phyloP scores from a whole-genome alignment of 73 alveolate species.

The Uronychia setigera region DNA sequence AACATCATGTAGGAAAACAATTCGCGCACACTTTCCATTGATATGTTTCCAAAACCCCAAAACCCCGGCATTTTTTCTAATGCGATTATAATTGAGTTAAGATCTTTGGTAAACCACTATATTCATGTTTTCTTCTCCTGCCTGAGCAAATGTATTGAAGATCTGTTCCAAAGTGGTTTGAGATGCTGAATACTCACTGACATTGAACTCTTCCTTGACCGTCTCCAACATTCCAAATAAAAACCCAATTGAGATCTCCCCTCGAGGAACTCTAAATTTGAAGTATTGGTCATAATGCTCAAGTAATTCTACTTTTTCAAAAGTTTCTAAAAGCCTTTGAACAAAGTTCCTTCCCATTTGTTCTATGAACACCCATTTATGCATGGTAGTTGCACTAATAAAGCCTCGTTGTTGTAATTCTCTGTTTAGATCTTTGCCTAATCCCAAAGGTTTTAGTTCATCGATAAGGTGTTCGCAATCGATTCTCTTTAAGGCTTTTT shows the following conservation, averaged over 20 bases:
- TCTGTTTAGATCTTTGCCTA: not conserved
- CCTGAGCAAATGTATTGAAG: conserved; percentile 78
- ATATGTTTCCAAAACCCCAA: conserved; percentile 23
- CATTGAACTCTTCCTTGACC: conserved; percentile 43
- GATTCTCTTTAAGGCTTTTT: not conserved
- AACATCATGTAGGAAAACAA: conserved; percentile 57
- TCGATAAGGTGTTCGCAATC: not conserved
- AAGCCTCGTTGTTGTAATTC: not conserved
- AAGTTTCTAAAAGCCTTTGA: not conserved
- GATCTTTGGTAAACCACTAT: too few relatives aligned
- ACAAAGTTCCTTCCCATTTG: not conserved
- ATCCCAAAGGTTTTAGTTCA: not conserved
- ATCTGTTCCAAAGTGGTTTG: conserved; percentile 78
- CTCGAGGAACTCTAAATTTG: conserved; percentile 41
- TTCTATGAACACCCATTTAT: not conserved
- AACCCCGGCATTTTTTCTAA: too few relatives aligned
- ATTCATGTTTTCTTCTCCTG: conserved; percentile 63
- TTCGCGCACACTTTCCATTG: conserved; percentile 28
- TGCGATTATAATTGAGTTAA: too few relatives aligned
- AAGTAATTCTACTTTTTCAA: conserved; percentile 20
- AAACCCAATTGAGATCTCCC: conserved; percentile 75
- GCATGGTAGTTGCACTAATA: not conserved
- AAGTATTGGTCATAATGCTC: conserved; percentile 40
- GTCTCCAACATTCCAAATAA: conserved; percentile 73
- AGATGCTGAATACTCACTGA: conserved; percentile 75